Evolutionary conservation across 768 basidiomycete species (phyloP).

Genomic region (Amanita muscaria): DNA sequence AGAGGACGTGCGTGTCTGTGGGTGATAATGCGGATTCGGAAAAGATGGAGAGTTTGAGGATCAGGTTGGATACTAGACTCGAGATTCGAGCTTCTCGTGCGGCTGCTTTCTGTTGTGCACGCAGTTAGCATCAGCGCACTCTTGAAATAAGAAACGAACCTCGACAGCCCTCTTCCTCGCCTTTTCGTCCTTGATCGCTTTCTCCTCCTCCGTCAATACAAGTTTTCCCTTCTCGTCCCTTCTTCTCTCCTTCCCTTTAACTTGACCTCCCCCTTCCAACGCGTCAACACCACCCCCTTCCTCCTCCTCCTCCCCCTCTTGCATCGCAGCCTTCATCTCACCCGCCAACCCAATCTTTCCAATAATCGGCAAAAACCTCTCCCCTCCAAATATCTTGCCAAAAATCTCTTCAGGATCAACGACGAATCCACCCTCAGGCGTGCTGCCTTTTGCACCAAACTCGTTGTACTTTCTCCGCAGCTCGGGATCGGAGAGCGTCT

Average conservation of each 20-base stretch:
- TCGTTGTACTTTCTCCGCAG: constrained; percentile 86
- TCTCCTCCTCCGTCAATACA: constrained; percentile 61
- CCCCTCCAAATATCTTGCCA: constrained; percentile 84
- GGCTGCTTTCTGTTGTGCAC: constrained; percentile 58
- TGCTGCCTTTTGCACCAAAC: constrained; percentile 79
- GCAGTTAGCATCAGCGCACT: too few relatives aligned
- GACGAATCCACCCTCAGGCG: constrained; percentile 77
- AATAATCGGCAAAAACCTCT: constrained; percentile 79
- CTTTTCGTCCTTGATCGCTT: constrained; percentile 65
- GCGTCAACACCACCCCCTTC: constrained; percentile 36
- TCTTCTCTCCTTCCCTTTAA: neutral
- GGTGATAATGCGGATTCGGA: constrained; percentile 73
- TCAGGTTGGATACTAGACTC: constrained; percentile 70
- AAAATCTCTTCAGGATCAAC: constrained; percentile 82
- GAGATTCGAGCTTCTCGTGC: constrained; percentile 67
- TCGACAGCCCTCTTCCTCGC: constrained; percentile 57
- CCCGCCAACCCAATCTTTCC: constrained; percentile 80
- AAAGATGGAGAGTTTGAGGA: constrained; percentile 79
- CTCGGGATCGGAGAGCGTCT: constrained; percentile 70
- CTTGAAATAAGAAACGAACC: too few relatives aligned
- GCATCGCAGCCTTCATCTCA: constrained; percentile 90
- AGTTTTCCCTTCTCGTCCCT: constrained; percentile 41
- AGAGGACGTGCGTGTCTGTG: constrained; percentile 57
- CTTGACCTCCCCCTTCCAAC: constrained; percentile 22
- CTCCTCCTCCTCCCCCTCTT: constrained; percentile 64